Conservation (phyloP, 768 basidiomycete genomes). For the Leccinum aurantiacum region DNA sequence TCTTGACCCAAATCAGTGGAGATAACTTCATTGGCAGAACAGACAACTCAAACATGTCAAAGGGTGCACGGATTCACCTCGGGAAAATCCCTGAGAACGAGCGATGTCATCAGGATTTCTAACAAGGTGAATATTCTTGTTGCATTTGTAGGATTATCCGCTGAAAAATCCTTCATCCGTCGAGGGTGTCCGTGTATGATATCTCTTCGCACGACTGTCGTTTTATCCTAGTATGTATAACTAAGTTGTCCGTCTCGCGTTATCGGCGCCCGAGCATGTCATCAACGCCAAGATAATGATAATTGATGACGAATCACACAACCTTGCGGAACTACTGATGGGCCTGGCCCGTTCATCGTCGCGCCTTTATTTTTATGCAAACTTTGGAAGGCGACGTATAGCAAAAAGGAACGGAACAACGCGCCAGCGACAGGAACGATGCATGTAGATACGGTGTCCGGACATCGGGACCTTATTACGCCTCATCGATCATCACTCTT, state of each 20-base stretch:
- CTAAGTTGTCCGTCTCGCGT: not conserved
- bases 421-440: not conserved
- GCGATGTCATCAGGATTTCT: not conserved
- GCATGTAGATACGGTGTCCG: too few relatives aligned
- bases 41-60: not conserved
- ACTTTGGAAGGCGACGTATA: not conserved
- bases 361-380: not conserved
- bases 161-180: not conserved
- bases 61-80: not conserved
- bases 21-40: not conserved
- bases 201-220: not conserved
- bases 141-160: not conserved
- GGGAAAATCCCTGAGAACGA: not conserved
- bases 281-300: not conserved
- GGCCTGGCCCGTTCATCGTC: not conserved
- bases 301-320: not conserved
- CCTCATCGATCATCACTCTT: not conserved
- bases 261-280: not conserved
- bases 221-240: not conserved
- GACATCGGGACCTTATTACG: not conserved
- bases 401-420: not conserved
- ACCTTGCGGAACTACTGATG: not conserved
- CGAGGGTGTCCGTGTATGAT: not conserved
- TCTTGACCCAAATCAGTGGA: not conserved
- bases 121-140: not conserved